Evolutionary conservation across 768 basidiomycete genomes (phyloP), one percentile per base, ranked within the genome.

Genomic region (Butyriboletus loyo): DNA sequence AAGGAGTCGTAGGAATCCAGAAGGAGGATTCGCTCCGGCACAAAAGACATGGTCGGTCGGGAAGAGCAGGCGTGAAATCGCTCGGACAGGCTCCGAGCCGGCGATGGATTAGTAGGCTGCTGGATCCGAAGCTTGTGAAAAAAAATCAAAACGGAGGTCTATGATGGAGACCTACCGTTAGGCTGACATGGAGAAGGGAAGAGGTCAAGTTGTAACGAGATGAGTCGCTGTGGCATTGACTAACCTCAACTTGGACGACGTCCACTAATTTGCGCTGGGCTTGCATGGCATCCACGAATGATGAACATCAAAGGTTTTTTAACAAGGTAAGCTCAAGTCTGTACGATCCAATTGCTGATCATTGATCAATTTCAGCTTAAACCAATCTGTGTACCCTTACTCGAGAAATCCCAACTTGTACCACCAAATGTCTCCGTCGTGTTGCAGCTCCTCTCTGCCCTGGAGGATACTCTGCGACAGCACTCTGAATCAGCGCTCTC

Each of bases 1-100:
- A 92, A 92, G 2, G 89, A 91, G 67, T 92, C 90, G 58, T 92
- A 90, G 0, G 89, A 92, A 65, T 91, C 90, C 28, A 92, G 76
- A 41, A 92, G 74, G 28, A 92, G 75, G 42, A 92, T 73, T 47
- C 80, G 75, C 40, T 82, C 82, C 17, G 58, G 50, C 17, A 46
- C 61, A 35, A 54, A 38, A 36, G 61, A 54, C 69, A 74, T 70
- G 49, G 54, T 43, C 27, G 53, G 42, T 54, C 50, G 52, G 24
- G 49, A 45, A 53, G 28, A n/a, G 22, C 2, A 43, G 21, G 39
- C 0, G 37, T 39, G 28, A 43, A 19, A 19, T 17, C 9, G 32
- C 25, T 30, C 36, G 1, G 30, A 41, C 38, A 25, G 38, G 31
- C 19, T 34, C 30, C 37, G 40, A 40, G 41, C 30, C 14, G n/a